phyloP scores from a whole-genome alignment of 1,139 yeast genomes.

The Hemisphaericaspora xylofermentans region DNA sequence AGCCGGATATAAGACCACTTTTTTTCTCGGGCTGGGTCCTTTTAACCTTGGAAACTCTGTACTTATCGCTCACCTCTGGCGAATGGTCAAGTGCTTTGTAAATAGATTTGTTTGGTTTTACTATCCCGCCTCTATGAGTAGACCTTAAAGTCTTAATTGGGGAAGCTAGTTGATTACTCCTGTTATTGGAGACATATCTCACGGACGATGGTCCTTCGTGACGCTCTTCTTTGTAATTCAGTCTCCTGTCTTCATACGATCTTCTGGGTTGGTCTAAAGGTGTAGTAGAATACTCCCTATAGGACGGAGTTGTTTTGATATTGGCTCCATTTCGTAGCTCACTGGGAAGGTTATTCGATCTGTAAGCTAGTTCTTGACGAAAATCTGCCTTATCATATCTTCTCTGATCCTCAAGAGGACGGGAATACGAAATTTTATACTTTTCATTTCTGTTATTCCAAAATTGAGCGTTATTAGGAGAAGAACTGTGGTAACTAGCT shows the following conservation, averaged over 20 bases:
- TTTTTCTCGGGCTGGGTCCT: neutral
- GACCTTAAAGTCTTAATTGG: conserved; percentile 16
- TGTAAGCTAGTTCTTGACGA: neutral
- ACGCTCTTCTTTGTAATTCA: neutral
- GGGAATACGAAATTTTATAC: neutral
- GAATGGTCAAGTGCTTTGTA: conserved; percentile 14
- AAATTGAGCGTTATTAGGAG: neutral
- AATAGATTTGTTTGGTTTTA: conserved; percentile 12
- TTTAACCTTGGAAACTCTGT: conserved; percentile 10
- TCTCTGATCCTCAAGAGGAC: neutral
- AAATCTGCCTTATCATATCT: neutral
- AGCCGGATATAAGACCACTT: conserved; percentile 16
- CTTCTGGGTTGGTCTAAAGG: neutral
- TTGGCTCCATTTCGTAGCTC: neutral
- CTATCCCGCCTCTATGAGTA: conserved; percentile 9
- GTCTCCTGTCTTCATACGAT: neutral
- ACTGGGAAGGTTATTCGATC: neutral
- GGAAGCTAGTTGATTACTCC: conserved; percentile 6
- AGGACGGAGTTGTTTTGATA: neutral
- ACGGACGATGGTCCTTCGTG: neutral
- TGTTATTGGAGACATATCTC: neutral
- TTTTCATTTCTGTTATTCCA: neutral
- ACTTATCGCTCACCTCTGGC: conserved; percentile 4
- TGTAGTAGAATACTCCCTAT: neutral
- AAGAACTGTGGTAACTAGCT: neutral